Percentiles rank a stretch among this genome's conserved stretches.
Evolutionary conservation across 768 basidiomycete species (phyloP).

Genomic region (Mycena alexandri): DNA sequence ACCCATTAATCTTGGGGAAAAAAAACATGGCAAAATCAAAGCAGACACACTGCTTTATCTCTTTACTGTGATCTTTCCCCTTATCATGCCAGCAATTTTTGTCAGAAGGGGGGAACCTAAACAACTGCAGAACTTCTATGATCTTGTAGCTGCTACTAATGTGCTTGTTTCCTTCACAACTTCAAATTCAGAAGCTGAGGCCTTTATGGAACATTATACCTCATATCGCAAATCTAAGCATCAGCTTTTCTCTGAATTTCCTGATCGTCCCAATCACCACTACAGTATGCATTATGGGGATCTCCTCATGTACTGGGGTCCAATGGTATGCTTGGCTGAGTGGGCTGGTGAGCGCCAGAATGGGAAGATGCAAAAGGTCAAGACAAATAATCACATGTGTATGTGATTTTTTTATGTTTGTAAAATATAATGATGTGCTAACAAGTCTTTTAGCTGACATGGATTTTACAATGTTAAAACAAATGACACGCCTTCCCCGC

Average conservation of each 20-base stretch:
- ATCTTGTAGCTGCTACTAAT: no score
- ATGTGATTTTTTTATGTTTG: neutral
- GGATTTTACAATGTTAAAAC: slow-evolving; percentile 26
- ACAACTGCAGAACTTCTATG: no score
- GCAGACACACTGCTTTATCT: slow-evolving; percentile 19
- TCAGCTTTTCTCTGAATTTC: slow-evolving; percentile 12
- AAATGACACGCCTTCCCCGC: slow-evolving; percentile 16
- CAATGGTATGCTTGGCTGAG: slow-evolving; percentile 31
- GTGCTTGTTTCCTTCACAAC: no score
- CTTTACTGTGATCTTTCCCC: no score
- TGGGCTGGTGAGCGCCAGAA: slow-evolving; percentile 37
- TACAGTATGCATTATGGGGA: slow-evolving; percentile 30
- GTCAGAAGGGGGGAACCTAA: no score
- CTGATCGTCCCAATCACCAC: slow-evolving; percentile 29
- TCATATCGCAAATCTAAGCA: slow-evolving; percentile 11
- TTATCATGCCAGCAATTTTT: no score
- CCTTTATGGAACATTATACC: slow-evolving; percentile 9
- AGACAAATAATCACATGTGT: slow-evolving; percentile 26
- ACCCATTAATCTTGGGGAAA: slow-evolving; percentile 40
- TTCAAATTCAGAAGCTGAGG: no score
- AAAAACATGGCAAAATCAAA: slow-evolving; percentile 40
- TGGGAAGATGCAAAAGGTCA: slow-evolving; percentile 19
- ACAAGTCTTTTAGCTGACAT: slow-evolving; percentile 15
- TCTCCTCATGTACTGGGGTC: slow-evolving; percentile 36
- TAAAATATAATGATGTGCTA: no score